Evolutionary conservation across 1,284 basidiomycete genomes (phyloP), one percentile per base, ranked within the genome.

Genomic region (Vanrija sp.): DNA sequence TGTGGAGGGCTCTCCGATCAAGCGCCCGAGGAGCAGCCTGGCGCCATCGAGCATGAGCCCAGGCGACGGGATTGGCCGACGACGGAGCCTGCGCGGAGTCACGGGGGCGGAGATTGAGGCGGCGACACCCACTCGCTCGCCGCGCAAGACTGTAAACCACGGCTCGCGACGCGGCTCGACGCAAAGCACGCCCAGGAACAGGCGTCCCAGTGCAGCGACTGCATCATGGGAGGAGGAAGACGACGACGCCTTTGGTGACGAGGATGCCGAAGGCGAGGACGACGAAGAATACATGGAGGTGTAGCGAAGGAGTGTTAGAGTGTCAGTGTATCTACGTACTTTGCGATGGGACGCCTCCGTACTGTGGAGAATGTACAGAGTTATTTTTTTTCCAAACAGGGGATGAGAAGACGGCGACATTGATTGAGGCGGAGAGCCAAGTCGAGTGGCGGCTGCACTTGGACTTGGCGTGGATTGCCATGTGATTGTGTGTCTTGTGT

Each of bases 251-350:
- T 51, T 35, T 27, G 49, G 49, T 15, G 49, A 51, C 14, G 49
- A 51, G 49, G 49, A 51, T 37, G 49, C 49, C 14, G 49, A 51
- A 25, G 49, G 49, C 5, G 49, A 51, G 23, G 49, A 45, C 23
- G 38, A 42, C 20, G 42, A 44, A 10, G 49, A 37, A n/a, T 51
- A 45, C 37, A 31, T 31, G 31, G 31, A 31, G 31, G 31, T 31
- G 31, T 31, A 31, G 12, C 10, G 31, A 24, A 6, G n/a, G 38
- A 14, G n/a, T 39, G 19, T n/a, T n/a, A 39, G n/a, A 39, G 4
- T 20, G 38, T 20, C n/a, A 18, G 19, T 20, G 19, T 39, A 39
- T 39, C 38, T 39, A 39, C 38, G n/a, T 18, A 39, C 38, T 39
- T 18, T 15, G 38, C 38, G 5, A n/a, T 12, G 12, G 31, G 31